Conservation (phyloP, 2,329 filamentous ascomycete genomes). For the Atkinsonella hypoxylon region DNA sequence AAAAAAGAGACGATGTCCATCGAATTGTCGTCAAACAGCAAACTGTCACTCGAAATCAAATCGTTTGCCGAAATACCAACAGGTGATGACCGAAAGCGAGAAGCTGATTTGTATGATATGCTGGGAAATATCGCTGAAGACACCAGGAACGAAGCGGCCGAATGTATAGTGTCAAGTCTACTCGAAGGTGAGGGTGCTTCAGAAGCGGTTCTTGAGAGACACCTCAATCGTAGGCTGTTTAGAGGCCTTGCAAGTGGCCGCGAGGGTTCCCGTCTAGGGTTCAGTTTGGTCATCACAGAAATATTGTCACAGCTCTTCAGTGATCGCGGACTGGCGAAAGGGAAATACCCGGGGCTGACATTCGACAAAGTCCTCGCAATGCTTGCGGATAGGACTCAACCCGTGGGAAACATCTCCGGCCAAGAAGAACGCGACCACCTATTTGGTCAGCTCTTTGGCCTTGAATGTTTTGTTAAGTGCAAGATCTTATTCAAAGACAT, state of each 20-base stretch:
- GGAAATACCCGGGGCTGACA: constrained; percentile 39
- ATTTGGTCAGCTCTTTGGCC: constrained; percentile 77
- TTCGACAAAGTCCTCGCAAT: constrained; percentile 44
- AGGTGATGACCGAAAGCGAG: constrained; percentile 42
- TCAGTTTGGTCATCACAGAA: constrained; percentile 80
- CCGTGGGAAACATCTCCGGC: constrained; percentile 39
- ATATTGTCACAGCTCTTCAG: constrained; percentile 61
- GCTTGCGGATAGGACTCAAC: constrained; percentile 42
- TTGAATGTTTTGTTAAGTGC: constrained; percentile 76
- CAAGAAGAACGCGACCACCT: constrained; percentile 79
- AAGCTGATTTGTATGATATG: constrained; percentile 47
- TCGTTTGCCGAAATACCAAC: constrained; percentile 40
- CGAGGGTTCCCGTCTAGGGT: constrained; percentile 79
- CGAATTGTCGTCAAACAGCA: constrained; percentile 12
- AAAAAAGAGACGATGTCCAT: constrained; percentile 17
- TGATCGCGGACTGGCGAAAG: constrained; percentile 27
- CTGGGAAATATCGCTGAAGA: constrained; percentile 46
- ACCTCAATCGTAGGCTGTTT: constrained; percentile 60
- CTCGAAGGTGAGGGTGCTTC: constrained; percentile 35
- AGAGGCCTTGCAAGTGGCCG: constrained; percentile 80
- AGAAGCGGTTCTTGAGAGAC: constrained; percentile 42
- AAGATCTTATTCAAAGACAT: constrained; percentile 52
- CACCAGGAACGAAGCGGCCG: constrained; percentile 46
- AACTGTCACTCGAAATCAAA: constrained; percentile 20
- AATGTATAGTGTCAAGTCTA: constrained; percentile 44